Base-by-base conservation (phyloP, 2,329 filamentous ascomycete genomes). In the Fusarium albosuccineum region DNA sequence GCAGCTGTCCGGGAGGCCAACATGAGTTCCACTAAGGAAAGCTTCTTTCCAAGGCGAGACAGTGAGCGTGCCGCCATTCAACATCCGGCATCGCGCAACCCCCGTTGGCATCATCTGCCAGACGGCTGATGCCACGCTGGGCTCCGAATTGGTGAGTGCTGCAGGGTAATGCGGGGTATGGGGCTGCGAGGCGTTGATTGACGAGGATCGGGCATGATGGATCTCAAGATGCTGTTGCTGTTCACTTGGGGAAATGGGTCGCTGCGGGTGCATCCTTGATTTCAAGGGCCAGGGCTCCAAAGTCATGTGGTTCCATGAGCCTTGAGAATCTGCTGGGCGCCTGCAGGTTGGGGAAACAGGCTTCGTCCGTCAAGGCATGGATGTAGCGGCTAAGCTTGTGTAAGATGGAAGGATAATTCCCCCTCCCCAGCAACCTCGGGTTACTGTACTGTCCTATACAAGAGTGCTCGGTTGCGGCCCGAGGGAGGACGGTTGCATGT, bases 101-200 rank as follows among this genome's bases (percentile, higher is more conserved):
- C 46, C 41, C 22, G 53, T 56, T 41, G 27, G 49, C 44, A 61
- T 68, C 64, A 67, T 60, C 56, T 65, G 60, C 56, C 51, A 51
- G 59, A 64, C 54, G 44, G 46, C 29, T 58, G 60, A 67, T 65
- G 57, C 49, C 65, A 65, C 64, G 26, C 49, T 44, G 44, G 48
- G 27, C 44, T 64, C 53, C 42, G 40, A 49, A 6, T 40, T 26
- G 42, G 33, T 26, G 33, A 49, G 30, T 33, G 37, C 49, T 62
- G 30, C 33, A 63, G 49, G 57, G 54, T 48, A 62, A 37, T 68
- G 65, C 60, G 64, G 65, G 64, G 64, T 68, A 67, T 27, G 45
- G 40, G 48, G 48, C 34, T 30, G 40, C 45, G 30, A 39, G 40
- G 41, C 39, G 42, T 29, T 39, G 14, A 17, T 56, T 44, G 44